Percentiles rank a stretch among this genome's conserved stretches.
Conservation (phyloP, 108 stramenopile genomes). For the Cylindrotheca closterium region DNA sequence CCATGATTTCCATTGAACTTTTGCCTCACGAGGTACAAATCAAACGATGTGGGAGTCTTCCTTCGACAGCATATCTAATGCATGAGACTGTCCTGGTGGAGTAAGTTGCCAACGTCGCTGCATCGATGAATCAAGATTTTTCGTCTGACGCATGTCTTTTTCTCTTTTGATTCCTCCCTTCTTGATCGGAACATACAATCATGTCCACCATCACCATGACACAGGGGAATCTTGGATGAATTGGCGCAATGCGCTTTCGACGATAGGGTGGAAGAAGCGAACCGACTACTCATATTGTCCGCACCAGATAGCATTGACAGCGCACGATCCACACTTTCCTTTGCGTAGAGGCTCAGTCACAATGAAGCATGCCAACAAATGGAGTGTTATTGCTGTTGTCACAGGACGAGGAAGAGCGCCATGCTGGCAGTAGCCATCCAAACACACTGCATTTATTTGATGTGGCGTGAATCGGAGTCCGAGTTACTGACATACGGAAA, state of each 20-base stretch:
- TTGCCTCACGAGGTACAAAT: slow-evolving; percentile 49
- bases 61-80: slow-evolving; percentile 72
- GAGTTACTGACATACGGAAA: too few relatives aligned
- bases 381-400: too few relatives aligned
- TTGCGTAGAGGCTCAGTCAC: too few relatives aligned
- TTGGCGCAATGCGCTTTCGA: slow-evolving; percentile 20
- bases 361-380: too few relatives aligned
- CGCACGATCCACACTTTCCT: slow-evolving; percentile 64
- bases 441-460: too few relatives aligned
- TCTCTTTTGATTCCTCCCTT: too few relatives aligned
- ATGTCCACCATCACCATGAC: too few relatives aligned
- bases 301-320: slow-evolving; percentile 59
- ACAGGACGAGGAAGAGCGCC: too few relatives aligned
- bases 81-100: slow-evolving; percentile 74
- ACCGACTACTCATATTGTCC: slow-evolving; percentile 55
- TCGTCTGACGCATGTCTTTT: slow-evolving; percentile 42
- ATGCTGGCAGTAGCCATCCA: too few relatives aligned
- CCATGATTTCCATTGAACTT: slow-evolving; percentile 60
- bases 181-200: too few relatives aligned
- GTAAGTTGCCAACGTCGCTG: not conserved
- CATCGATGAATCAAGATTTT: slow-evolving; percentile 36
- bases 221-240: slow-evolving; percentile 11
- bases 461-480: too few relatives aligned
- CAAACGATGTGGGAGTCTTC: slow-evolving; percentile 59
- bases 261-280: slow-evolving; percentile 4